phyloP scores from a whole-genome alignment of 768 basidiomycete genomes.

The Infundibulicybe gibba region DNA sequence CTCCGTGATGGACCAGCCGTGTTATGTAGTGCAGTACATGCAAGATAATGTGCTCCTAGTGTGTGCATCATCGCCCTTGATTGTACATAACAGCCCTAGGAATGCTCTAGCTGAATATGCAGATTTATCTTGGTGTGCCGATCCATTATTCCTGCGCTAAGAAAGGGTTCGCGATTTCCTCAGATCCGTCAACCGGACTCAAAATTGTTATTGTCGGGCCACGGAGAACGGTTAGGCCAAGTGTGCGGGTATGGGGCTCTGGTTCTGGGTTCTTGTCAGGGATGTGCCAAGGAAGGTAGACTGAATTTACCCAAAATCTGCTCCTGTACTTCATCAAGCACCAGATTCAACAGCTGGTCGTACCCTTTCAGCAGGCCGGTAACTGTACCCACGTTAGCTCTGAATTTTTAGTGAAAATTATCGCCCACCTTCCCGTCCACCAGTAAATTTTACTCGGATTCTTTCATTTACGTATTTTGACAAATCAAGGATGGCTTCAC shows the following conservation, averaged over 20 bases:
- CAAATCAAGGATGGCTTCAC: constrained; percentile 94
- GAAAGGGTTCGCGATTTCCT: constrained; percentile 93
- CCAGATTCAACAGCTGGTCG: constrained; percentile 94
- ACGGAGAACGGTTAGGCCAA: constrained; percentile 87
- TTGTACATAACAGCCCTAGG: neutral
- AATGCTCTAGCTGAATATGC: neutral
- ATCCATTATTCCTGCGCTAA: constrained; percentile 55
- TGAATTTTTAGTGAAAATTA: neutral
- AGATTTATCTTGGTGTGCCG: no score
- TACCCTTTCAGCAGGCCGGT: constrained; percentile 92
- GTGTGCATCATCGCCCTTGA: neutral
- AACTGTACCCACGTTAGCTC: constrained; percentile 43
- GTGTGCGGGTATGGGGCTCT: constrained; percentile 54
- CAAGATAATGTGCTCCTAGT: neutral
- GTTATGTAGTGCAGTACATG: no score
- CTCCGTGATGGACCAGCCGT: no score
- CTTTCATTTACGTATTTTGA: constrained; percentile 91
- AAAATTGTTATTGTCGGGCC: constrained; percentile 94
- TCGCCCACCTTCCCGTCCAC: constrained; percentile 82
- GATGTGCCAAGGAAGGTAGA: constrained; percentile 6
- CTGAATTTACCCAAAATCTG: constrained; percentile 56
- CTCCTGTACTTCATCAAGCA: constrained; percentile 94
- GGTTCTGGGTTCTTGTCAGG: constrained; percentile 40
- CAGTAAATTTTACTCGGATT: constrained; percentile 97
- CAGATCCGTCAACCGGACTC: constrained; percentile 92